These are phyloP conservation scores for Alternaria atra DNA, from an alignment of 2,329 filamentous ascomycete genomes.

Conservation along the genomic window DNA sequence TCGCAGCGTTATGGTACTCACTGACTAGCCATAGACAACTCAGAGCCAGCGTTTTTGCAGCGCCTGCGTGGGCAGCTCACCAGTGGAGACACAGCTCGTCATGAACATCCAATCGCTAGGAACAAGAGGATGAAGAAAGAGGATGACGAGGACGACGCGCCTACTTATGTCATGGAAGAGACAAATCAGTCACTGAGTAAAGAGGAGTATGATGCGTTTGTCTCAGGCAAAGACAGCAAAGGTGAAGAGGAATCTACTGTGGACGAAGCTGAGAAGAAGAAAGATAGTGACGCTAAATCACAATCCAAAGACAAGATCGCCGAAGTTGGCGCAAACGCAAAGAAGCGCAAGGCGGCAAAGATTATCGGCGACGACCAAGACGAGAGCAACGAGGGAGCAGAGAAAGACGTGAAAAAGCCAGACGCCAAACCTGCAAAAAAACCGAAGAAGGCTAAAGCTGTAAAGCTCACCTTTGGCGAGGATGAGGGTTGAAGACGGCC, in stretches of 20 bases:
- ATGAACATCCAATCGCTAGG: conserved; percentile 56
- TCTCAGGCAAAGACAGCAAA: conserved; percentile 40
- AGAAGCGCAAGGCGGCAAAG: conserved; percentile 51
- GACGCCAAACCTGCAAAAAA: conserved; percentile 39
- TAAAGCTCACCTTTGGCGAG: conserved; percentile 52
- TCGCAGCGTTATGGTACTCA: conserved; percentile 43
- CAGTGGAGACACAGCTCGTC: conserved; percentile 58
- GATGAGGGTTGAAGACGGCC: conserved; percentile 33
- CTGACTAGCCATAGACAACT: conserved; percentile 57
- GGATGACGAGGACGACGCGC: conserved; percentile 79
- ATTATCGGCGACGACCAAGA: conserved; percentile 45
- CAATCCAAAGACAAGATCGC: conserved; percentile 43
- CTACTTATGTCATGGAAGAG: conserved; percentile 76
- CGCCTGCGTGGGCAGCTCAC: conserved; percentile 62
- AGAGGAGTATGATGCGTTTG: conserved; percentile 59
- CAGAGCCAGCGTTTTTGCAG: conserved; percentile 58
- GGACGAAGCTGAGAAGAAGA: conserved; percentile 11
- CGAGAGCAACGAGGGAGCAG: conserved; percentile 21
- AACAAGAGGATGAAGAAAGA: conserved; percentile 59
- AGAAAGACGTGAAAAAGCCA: conserved; percentile 17
- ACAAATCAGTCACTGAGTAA: conserved; percentile 69
- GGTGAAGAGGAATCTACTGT: conserved; percentile 16
- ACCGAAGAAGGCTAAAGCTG: conserved; percentile 46
- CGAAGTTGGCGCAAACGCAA: conserved; percentile 44
- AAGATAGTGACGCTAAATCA: conserved; percentile 11